Evolutionary conservation across 495 filamentous ascomycete genomes (phyloP), one percentile per base, ranked within the genome.

Genomic region (Hamigera avellanea): DNA sequence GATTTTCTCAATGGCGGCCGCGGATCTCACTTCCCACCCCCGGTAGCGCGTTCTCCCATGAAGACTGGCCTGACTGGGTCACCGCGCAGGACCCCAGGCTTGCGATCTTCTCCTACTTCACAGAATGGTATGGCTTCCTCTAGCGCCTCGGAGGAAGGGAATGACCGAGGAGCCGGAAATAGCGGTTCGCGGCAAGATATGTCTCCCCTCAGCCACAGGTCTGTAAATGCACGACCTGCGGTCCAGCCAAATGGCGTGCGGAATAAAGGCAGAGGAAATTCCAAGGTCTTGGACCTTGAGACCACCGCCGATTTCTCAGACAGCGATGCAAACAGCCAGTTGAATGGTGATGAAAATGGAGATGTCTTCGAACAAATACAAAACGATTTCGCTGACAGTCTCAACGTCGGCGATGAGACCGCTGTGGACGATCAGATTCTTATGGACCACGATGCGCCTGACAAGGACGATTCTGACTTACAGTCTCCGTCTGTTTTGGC

Each of bases 381-480:
- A 16, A 34, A 56, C 35, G 47, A 59, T 26, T 56, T 49, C n/a
- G 47, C 39, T 6, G 45, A 57, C 26, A 46, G 41, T 15, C 48
- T 58, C 15, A 42, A 49, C 27, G 43, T 36, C 14, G 59, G 49
- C 13, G 41, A 62, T 31, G 53, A 58, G 18, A 43, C 43, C 16
- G 30, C 46, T 14, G 33, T 46, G 27, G 51, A 50, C 10, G 40
- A 52, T 13, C 44, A 50, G 5, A 41, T 52, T 18, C 13, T 44
- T 14, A 33, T 42, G 23, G 62, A 78, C 36, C 56, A 73, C 44
- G 52, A 61, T 1, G 65, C 78, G 12, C 62, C 75, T 28, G 73
- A 78, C 41, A 53, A 61, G 14, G 59, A 80, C 41, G 73, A 73
- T 19, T 31, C 57, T 59, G 39, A 83, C 75, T 60, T 70, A 67